Evolutionary conservation across 202 grass and related monocot genomes (phyloP).

Genomic region (Brachypodium distachyon): DNA sequence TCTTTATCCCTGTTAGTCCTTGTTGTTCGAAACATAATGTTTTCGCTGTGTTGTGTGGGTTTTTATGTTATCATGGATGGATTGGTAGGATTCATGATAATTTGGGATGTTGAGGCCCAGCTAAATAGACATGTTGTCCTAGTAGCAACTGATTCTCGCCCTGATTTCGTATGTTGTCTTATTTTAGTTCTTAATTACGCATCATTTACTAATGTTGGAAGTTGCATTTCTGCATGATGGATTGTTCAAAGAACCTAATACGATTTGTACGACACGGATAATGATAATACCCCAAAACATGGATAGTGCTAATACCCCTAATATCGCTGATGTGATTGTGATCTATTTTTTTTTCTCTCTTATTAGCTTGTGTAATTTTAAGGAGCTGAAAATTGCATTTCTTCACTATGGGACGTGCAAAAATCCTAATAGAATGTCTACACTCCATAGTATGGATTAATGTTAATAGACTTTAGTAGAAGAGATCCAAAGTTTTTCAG

Average conservation of each 20-base stretch:
- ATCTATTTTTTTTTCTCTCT: no score
- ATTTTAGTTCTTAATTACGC: constrained; percentile 33
- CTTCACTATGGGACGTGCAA: background rate
- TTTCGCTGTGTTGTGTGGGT: no score
- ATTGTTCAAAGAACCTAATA: background rate
- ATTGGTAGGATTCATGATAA: background rate
- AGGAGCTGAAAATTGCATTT: background rate
- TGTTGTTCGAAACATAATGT: background rate
- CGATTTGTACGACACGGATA: background rate
- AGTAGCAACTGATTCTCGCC: constrained; percentile 61
- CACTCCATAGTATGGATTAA: background rate
- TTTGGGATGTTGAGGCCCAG: constrained; percentile 61
- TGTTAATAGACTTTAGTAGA: background rate
- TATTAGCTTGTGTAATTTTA: no score
- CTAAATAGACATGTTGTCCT: constrained; percentile 76
- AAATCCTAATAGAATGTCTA: background rate
- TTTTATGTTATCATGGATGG: background rate
- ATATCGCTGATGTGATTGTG: background rate
- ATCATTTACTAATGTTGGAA: constrained; percentile 1
- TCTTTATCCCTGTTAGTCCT: background rate
- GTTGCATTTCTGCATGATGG: background rate
- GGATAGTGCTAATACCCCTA: background rate
- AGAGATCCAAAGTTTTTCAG: background rate
- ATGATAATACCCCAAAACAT: no score
- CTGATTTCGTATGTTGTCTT: constrained; percentile 59